A percentile compares a stretch with the other conserved stretches of the same genome.
These are phyloP conservation scores for Talaromyces sp. DNA, from an alignment of 2,329 filamentous ascomycete species.

Conservation along the genomic window DNA sequence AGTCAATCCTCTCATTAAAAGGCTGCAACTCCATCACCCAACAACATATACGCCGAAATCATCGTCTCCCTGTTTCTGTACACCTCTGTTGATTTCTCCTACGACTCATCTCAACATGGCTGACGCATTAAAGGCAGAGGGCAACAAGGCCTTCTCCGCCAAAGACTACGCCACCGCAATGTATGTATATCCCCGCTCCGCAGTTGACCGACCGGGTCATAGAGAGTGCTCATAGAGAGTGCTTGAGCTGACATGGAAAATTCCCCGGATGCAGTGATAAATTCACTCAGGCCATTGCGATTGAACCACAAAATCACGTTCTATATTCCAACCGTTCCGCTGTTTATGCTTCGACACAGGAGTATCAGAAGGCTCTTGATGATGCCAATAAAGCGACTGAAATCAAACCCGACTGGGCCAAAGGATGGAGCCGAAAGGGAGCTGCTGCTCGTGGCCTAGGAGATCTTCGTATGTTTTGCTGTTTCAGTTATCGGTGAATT, in stretches of 20 bases:
- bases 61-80: background rate
- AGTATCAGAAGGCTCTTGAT: slow-evolving; percentile 76
- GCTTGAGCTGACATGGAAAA: background rate
- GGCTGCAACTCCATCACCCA: slow-evolving; percentile 11
- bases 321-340: slow-evolving; percentile 96
- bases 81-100: background rate
- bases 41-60: background rate
- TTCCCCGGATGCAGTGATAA: slow-evolving; percentile 61
- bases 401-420: slow-evolving; percentile 96
- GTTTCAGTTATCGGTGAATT: background rate
- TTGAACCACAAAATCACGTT: slow-evolving; percentile 88
- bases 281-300: slow-evolving; percentile 85
- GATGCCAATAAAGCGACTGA: slow-evolving; percentile 92
- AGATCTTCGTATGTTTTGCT: slow-evolving; percentile 57
- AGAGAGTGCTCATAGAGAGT: background rate
- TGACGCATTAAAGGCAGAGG: slow-evolving; percentile 87
- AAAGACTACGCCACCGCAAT: slow-evolving; percentile 96
- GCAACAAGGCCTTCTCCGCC: slow-evolving; percentile 96
- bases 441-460: slow-evolving; percentile 82
- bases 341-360: slow-evolving; percentile 77
- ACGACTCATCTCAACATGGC: slow-evolving; percentile 48
- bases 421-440: slow-evolving; percentile 92
- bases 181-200: slow-evolving; percentile 54
- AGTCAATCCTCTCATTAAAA: slow-evolving; percentile 17
- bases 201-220: background rate